phyloP scores from a whole-genome alignment of 768 basidiomycete genomes.

The Lactarius vividus region DNA sequence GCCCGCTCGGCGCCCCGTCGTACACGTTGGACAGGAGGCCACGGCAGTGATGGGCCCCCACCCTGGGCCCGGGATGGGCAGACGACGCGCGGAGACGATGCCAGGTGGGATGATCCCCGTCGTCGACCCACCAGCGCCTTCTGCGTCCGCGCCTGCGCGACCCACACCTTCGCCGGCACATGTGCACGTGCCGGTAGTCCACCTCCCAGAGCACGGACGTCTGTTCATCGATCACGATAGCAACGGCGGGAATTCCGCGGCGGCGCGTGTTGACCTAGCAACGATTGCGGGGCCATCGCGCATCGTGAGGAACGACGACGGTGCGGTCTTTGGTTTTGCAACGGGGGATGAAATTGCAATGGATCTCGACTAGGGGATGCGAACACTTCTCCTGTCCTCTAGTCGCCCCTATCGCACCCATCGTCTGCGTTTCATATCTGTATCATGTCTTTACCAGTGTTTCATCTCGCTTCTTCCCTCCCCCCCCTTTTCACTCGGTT shows the following conservation, averaged over 20 bases:
- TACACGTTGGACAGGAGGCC: slow-evolving; percentile 25
- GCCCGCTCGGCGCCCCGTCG: slow-evolving; percentile 17
- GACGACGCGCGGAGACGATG: slow-evolving; percentile 30
- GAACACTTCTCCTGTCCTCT: background rate
- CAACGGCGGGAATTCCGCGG: background rate
- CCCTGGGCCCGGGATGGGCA: slow-evolving; percentile 3
- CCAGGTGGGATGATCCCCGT: slow-evolving; percentile 28
- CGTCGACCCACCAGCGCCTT: slow-evolving; percentile 17
- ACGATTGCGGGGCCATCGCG: slow-evolving; percentile 28
- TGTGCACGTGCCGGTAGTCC: background rate
- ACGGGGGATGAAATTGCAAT: slow-evolving; percentile 26
- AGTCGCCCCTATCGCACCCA: background rate
- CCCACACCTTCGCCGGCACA: background rate
- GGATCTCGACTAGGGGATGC: slow-evolving; percentile 25
- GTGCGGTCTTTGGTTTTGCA: slow-evolving; percentile 21
- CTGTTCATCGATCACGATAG: slow-evolving; percentile 11
- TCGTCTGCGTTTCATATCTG: slow-evolving; percentile 14
- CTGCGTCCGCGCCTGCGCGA: background rate
- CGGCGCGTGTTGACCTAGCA: slow-evolving; percentile 27
- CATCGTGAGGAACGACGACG: slow-evolving; percentile 19
- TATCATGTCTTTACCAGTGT: slow-evolving; percentile 17
- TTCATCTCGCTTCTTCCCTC: background rate
- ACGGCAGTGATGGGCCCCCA: slow-evolving; percentile 4
- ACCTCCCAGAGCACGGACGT: slow-evolving; percentile 17
- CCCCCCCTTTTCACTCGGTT: background rate